Base-by-base conservation (phyloP, 228 moss, liverwort and hornwort species). In the Sphagnum magellanicum region DNA sequence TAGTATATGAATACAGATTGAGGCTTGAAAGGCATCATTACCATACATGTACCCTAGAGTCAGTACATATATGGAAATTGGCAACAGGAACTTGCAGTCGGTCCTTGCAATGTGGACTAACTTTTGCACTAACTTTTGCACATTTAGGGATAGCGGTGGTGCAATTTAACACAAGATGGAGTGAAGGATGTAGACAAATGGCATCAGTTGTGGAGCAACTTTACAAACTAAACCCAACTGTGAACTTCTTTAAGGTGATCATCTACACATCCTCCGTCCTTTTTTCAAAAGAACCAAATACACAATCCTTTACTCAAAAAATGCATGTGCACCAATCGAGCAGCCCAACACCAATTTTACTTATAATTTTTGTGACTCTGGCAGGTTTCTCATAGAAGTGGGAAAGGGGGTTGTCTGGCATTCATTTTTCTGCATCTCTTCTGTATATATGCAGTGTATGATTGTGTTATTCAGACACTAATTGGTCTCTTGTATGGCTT, bases 151-250 rank as follows among this genome's bases (percentile, higher is more conserved):
- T 86, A 50, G 73, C 86, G 4, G 86, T 86, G 72, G 82, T 86
- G 61, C 82, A 86, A 52, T 86, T 80, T 12, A 86, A 83, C 61
- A 82, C 86, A 8, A 83, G 77, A 67, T 86, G 86, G 86, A 82
- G 82, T 63, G 86, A 83, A 15, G 79, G 79, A 50, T 86, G 86
- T 65, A 80, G 80, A 70, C 77, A 86, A 78, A 86, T 86, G 86
- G 72, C 86, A 67, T 71, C 78, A 47, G 77, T 82, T 57, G 86
- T 86, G 8, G 80, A 86, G 67, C 82, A 83, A 70, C 83, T 86
- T 11, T 86, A 82, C 86, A 86, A 86, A 73, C 74, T 86, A 67
- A 82, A 86, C 59, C 86, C 86, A 61, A 82, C 86, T 52, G 70
- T 86, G 5, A 82, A 80, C 65, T 86, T 86, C 72, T 61, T 83